phyloP scores from a whole-genome alignment of 371 early-diverging fungal species.

The Mucor ambiguus region DNA sequence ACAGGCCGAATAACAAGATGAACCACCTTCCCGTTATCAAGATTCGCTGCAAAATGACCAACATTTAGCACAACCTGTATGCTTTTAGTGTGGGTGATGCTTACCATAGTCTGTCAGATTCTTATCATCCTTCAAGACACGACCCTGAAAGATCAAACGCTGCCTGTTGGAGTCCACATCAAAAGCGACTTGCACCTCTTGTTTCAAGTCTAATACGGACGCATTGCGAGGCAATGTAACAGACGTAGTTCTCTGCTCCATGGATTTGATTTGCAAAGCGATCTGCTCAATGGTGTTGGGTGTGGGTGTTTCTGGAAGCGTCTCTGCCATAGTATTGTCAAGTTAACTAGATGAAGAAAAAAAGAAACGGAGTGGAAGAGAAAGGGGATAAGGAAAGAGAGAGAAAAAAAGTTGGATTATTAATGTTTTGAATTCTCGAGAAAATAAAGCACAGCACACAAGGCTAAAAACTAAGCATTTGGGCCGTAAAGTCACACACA shows the following conservation, averaged over 20 bases:
- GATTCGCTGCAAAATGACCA: conserved; percentile 35
- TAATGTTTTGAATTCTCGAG: not conserved
- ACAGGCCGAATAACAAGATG: conserved; percentile 63
- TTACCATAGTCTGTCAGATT: conserved; percentile 59
- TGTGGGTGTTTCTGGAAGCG: conserved; percentile 12
- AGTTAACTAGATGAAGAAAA: not conserved
- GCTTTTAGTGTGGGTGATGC: not conserved
- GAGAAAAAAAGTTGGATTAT: not conserved
- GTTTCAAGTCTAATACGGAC: conserved; percentile 59
- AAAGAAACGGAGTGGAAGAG: not conserved
- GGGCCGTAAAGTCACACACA: not conserved
- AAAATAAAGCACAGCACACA: not conserved
- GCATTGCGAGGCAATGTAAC: conserved; percentile 54
- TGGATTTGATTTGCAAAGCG: conserved; percentile 55
- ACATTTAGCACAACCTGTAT: not conserved
- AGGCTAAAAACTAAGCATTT: not conserved
- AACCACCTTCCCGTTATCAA: conserved; percentile 61
- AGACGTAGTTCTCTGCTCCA: conserved; percentile 58
- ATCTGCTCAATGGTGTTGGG: conserved; percentile 26
- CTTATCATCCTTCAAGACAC: conserved; percentile 60
- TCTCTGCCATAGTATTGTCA: conserved; percentile 8
- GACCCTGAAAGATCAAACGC: conserved; percentile 64
- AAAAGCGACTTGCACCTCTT: conserved; percentile 51
- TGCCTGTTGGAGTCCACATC: conserved; percentile 59
- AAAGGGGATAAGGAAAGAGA: not conserved